Evolutionary conservation across 331 rosid species (phyloP), one percentile per base, ranked within the genome.

Genomic region (Pyrus hybrid): DNA sequence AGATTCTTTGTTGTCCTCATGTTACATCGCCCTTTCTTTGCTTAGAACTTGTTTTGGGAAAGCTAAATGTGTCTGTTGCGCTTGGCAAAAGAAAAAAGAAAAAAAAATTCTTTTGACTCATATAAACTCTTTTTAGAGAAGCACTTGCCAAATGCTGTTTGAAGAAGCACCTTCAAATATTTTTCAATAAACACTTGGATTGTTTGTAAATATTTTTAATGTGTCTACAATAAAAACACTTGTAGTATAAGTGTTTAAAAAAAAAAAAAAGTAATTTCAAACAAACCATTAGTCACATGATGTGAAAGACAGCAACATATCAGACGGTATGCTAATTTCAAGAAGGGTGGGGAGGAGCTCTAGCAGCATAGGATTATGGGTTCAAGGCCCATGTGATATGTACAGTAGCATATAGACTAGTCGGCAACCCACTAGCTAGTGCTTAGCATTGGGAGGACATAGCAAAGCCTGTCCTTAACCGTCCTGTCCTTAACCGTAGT

Each of bases 351-450:
- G 10, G 61, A 13, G 54, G 10, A 51, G 57, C 57, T 17, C 4
- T 72, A 72, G 35, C 18, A 41, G 23, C 2, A 21, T 72, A 22
- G 56, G 76, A 58, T 72, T 35, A 72, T 33, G 67, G 35, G 76
- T 72, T 14, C 1, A n/a, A 58, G 23, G 68, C 6, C 54, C 76
- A 72, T 60, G 76, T 60, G 76, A 23, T 8, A 26, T 5, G 45
- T 37, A 37, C 45, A 35, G 12, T 35, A 3, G 12, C 45, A 37
- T 3, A 37, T 37, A 37, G 13, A 9, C 45, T 37, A 32, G 54
- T 22, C 23, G 41, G 30, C 13, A 35, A 22, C 13, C 53, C 45
- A 72, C 33, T n/a, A 33, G 20, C 57, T 9, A 54, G 30, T 17
- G 6, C 56, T 23, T 58, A 22, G 20, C 53, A 35, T 17, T 14